Evolutionary conservation across 1,139 yeast genomes (phyloP).

Genomic region (Pichia sp.): DNA sequence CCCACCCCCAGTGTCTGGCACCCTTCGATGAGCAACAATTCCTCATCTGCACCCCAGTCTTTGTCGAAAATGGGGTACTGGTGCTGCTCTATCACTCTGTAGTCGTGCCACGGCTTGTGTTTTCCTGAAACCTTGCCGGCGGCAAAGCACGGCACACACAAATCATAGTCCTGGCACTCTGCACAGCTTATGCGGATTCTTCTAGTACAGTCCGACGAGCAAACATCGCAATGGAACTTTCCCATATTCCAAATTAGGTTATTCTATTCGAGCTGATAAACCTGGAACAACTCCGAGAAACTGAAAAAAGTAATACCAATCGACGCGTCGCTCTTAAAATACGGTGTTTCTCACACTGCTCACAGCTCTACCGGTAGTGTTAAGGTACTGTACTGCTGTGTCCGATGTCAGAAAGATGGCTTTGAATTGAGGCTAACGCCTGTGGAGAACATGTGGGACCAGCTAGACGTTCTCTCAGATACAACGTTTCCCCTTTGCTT

Average conservation of each 20-base stretch:
- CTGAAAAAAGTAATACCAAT: neutral
- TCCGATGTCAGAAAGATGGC: neutral
- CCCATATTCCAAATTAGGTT: slow-evolving; percentile 22
- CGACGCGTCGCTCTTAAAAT: slow-evolving; percentile 1
- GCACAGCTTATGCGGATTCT: slow-evolving; percentile 90
- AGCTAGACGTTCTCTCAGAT: neutral
- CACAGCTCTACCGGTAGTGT: neutral
- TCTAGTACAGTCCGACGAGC: slow-evolving; percentile 91
- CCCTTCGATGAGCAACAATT: slow-evolving; percentile 79
- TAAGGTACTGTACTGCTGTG: neutral
- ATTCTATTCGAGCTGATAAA: neutral
- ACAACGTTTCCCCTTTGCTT: slow-evolving; percentile 1
- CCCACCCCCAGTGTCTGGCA: slow-evolving; percentile 88
- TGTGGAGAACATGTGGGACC: neutral
- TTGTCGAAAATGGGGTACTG: slow-evolving; percentile 86
- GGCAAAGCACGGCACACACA: slow-evolving; percentile 95
- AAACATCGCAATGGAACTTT: slow-evolving; percentile 89
- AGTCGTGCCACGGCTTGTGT: slow-evolving; percentile 94
- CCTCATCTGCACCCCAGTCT: slow-evolving; percentile 99
- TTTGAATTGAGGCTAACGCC: neutral
- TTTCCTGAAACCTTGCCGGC: slow-evolving; percentile 74
- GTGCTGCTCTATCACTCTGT: slow-evolving; percentile 87
- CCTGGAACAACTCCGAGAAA: neutral
- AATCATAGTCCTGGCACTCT: slow-evolving; percentile 84
- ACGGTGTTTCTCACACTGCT: neutral